A percentile compares a stretch with the other conserved stretches of the same genome.
phyloP scores from a whole-genome alignment of 1,284 basidiomycete genomes.

The Moniliophthora roreri region DNA sequence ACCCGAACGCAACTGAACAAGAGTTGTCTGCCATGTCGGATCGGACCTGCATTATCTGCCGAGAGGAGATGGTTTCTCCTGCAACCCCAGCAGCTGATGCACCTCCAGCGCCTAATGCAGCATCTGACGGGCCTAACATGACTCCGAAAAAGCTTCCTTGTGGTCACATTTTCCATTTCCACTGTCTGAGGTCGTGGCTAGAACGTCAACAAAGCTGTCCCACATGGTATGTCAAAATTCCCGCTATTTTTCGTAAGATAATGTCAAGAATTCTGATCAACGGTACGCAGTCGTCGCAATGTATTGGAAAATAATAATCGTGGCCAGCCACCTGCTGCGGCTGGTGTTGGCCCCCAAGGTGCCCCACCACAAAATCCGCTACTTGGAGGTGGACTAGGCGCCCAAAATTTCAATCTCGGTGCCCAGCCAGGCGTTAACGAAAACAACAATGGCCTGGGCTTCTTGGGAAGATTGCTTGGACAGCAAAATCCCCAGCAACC shows the following conservation, averaged over 20 bases:
- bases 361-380: constrained; percentile 26
- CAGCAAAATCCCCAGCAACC: constrained; percentile 24
- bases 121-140: constrained; percentile 79
- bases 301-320: constrained; percentile 63
- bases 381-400: constrained; percentile 33
- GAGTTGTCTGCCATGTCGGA: constrained; percentile 84
- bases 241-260: constrained; percentile 9
- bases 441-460: neutral
- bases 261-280: constrained; percentile 16
- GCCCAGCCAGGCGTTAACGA: neutral
- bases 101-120: constrained; percentile 28
- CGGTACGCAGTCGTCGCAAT: constrained; percentile 70
- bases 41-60: constrained; percentile 95
- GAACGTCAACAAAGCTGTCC: constrained; percentile 96
- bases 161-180: constrained; percentile 98
- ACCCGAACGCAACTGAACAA: constrained; percentile 89
- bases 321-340: constrained; percentile 30
- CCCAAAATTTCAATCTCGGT: constrained; percentile 2
- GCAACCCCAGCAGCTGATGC: constrained; percentile 30
- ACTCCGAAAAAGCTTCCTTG: constrained; percentile 96
- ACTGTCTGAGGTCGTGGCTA: constrained; percentile 96
- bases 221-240: constrained; percentile 72
- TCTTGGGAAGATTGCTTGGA: neutral
- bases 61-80: constrained; percentile 88
- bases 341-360: constrained; percentile 34